Conservation (phyloP, 805 yeast genomes). For the Cyberlindnera nakhonratchasimensis region DNA sequence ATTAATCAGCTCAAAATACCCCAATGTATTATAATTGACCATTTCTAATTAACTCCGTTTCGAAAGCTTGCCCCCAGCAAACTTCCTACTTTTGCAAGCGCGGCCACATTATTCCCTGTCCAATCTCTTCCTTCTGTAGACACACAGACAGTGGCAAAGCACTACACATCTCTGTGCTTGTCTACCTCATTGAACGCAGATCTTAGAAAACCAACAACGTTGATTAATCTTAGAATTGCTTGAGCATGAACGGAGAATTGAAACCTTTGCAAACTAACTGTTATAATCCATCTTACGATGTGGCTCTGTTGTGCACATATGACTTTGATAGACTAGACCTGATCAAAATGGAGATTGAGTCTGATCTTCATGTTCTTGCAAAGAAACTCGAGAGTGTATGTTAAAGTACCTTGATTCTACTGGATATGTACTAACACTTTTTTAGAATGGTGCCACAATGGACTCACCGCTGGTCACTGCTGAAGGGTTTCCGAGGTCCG, state of each 20-base stretch:
- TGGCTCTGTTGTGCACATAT: conserved; percentile 2
- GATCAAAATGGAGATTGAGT: conserved; percentile 16
- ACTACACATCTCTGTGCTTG: background rate
- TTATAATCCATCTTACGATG: conserved; percentile 15
- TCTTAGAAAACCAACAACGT: background rate
- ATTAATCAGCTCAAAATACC: too few relatives aligned
- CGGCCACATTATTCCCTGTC: too few relatives aligned
- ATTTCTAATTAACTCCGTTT: too few relatives aligned
- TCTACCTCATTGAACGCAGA: too few relatives aligned
- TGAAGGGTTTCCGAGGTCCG: conserved; percentile 86
- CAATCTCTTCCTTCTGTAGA: too few relatives aligned
- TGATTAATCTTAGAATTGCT: background rate
- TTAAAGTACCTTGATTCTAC: background rate
- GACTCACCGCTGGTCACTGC: conserved; percentile 55
- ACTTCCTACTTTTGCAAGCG: too few relatives aligned
- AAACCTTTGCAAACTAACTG: conserved; percentile 12
- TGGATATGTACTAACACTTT: background rate
- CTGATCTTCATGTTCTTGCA: conserved; percentile 12
- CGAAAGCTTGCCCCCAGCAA: too few relatives aligned
- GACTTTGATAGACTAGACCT: conserved; percentile 8
- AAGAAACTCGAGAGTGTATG: conserved; percentile 29
- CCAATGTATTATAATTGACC: too few relatives aligned
- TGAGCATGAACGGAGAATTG: conserved; percentile 16
- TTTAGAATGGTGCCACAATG: conserved; percentile 53
- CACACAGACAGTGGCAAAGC: background rate